Evolutionary conservation across 768 basidiomycete genomes (phyloP).

Genomic region (Glaciozyma martinii): DNA sequence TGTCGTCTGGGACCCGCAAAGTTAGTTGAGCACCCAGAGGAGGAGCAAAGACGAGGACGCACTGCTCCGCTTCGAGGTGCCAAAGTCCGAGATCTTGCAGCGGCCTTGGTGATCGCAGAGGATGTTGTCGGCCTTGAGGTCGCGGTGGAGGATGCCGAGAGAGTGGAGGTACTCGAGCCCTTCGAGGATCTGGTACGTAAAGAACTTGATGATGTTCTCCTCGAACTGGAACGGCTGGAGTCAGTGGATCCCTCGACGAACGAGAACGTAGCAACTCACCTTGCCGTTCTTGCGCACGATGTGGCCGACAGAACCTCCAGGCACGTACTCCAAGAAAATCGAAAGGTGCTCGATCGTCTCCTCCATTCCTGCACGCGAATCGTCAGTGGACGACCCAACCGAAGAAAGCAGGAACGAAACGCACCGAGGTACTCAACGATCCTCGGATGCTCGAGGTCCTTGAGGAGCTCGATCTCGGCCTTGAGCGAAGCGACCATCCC

Average conservation of each 20-base stretch:
- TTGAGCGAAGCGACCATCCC: conserved; percentile 84
- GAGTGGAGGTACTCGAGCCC: conserved; percentile 90
- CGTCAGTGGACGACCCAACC: neutral
- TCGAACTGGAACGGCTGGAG: conserved; percentile 48
- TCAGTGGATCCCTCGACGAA: neutral
- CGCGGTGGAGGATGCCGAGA: conserved; percentile 84
- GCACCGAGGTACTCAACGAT: conserved; percentile 90
- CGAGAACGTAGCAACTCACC: neutral
- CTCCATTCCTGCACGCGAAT: conserved; percentile 28
- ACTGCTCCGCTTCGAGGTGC: conserved; percentile 85
- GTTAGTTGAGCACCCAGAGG: neutral
- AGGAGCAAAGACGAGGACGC: conserved; percentile 17
- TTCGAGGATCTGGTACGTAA: conserved; percentile 80
- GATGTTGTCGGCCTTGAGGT: conserved; percentile 97
- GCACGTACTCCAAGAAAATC: conserved; percentile 97
- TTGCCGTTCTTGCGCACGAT: conserved; percentile 83
- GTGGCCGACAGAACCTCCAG: conserved; percentile 88
- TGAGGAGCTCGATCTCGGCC: conserved; percentile 89
- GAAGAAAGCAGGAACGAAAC: conserved; percentile 15
- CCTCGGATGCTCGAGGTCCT: conserved; percentile 91
- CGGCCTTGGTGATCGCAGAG: conserved; percentile 82
- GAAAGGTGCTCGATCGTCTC: conserved; percentile 33
- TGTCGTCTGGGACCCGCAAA: conserved; percentile 51
- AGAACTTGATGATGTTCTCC: conserved; percentile 83
- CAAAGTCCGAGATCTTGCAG: conserved; percentile 98